Base-by-base conservation (phyloP, 2,329 filamentous ascomycete species). In the Leptoxyphium fumago region DNA sequence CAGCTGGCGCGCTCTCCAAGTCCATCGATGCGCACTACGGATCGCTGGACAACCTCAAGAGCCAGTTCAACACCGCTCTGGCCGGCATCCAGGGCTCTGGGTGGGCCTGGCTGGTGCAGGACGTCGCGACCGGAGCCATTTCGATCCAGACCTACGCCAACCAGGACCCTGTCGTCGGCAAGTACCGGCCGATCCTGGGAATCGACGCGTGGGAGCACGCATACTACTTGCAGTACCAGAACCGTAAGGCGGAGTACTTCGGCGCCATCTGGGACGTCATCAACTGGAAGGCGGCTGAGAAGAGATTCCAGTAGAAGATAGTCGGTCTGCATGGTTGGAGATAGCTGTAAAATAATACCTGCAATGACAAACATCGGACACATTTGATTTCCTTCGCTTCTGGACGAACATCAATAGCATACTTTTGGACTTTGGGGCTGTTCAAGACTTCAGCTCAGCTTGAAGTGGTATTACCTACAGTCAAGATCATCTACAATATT, bases 201-300 rank as follows among this genome's bases (percentile, higher is more conserved):
- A 71, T 94, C 2, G 86, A 94, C 61, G 89, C 93, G 77, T 93
- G 85, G 86, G 86, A 94, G 67, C 86, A 94, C 67, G 86, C 86
- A 1, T 94, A 93, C 60, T 94, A 94, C 59, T 66, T 93, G 14
- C 84, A 85, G 75, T 88, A 86, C 54, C 68, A 81, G 46, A 87
- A 87, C 55, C 77, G 78, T 47, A 85, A 86, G 63, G 79, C 78
- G 1, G 76, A 77, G 0, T 88, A 88, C 53, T 73, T 85, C 6
- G 74, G 82, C 48, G 82, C 82, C 49, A 82, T 86, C 53, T 87
- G 82, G 82, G 77, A 77, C 29, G 75, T 87, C 29, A 77, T 87
- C 57, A 86, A 85, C 65, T 87, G 82, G 83, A 76, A 79, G 64
- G 78, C 72, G 5, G 74, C 77, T 1, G 57, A 59, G 49, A 56